phyloP scores from a whole-genome alignment of 2,329 filamentous ascomycete species.

The Ustulina deusta region DNA sequence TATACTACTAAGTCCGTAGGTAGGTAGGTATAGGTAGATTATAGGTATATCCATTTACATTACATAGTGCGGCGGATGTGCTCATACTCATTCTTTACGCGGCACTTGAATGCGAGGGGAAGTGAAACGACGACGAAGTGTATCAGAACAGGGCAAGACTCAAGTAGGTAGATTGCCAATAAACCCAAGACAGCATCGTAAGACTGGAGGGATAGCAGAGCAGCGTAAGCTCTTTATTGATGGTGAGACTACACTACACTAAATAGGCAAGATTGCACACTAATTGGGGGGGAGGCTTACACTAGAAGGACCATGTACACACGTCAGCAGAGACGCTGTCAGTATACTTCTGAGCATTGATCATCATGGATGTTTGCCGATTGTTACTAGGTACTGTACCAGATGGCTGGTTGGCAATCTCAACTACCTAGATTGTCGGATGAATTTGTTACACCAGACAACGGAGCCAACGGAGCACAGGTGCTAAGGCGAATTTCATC shows the following conservation, averaged over 20 bases:
- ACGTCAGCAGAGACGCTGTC: neutral
- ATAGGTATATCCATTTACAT: neutral
- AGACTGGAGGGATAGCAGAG: neutral
- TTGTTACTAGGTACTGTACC: neutral
- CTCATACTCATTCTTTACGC: neutral
- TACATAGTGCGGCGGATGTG: too few species aligned
- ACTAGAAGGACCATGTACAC: neutral
- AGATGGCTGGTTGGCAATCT: neutral
- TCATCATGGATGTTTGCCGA: too few species aligned
- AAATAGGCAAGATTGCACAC: too few species aligned
- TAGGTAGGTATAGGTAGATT: too few species aligned
- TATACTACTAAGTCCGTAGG: too few species aligned
- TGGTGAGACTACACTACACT: slow-evolving; percentile 14
- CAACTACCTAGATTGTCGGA: neutral
- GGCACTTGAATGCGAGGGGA: neutral
- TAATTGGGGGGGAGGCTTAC: too few species aligned
- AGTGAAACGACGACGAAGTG: neutral
- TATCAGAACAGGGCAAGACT: neutral
- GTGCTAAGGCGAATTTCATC: neutral
- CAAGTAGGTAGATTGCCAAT: neutral
- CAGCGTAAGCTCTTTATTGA: slow-evolving; percentile 9
- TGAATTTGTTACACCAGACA: neutral
- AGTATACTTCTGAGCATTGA: too few species aligned
- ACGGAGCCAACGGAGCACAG: neutral
- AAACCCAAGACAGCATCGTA: slow-evolving; percentile 16